Evolutionary conservation across 495 filamentous ascomycete genomes (phyloP), one percentile per base, ranked within the genome.

Genomic region (Aspergillus funiculosus): DNA sequence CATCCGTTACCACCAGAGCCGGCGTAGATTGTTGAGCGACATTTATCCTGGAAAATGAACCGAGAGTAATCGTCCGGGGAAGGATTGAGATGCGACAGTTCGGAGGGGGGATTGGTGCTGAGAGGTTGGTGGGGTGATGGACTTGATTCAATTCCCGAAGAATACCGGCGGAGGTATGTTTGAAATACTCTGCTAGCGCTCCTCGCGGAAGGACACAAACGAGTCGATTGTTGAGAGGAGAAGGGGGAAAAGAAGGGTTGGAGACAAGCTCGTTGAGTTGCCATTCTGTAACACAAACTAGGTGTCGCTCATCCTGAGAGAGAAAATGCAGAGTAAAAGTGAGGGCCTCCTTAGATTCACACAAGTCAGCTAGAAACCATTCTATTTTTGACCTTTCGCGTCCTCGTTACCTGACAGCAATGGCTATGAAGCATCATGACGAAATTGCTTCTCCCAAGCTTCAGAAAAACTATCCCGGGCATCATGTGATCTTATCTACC

Each of bases 1-100:
- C 92, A 98, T 39, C 92, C 92, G 53, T 95, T 76, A 0, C 92
- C 92, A 11, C 92, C 92, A 18, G 73, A 53, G 4, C 92, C 92
- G 6, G 90, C 81, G 46, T 83, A 71, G 18, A 95, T 57, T 5
- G 76, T 84, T 6, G 96, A 60, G 25, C 78, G 75, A 43, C 89
- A 89, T 58, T 86, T 83, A 63, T 98, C 92, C 50, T 86, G 79
- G 56, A 98, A 98, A 22, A 83, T 81, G 4, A 86, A 81, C 20
- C 78, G 74, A 27, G 82, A 77, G 65, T 92, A 97, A 57, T 94
- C 86, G 52, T 83, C 83, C 2, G 89, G 86, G 2, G 78, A 50
- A 2, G 90, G 86, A 57, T 92, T 83, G 26, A 94, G 75, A 51
- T 84, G 81, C 7, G 81, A 80, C 19, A 61, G 40, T 22, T 70